phyloP scores from a whole-genome alignment of 2,329 filamentous ascomycete genomes.

The Stylonectria norvegica region DNA sequence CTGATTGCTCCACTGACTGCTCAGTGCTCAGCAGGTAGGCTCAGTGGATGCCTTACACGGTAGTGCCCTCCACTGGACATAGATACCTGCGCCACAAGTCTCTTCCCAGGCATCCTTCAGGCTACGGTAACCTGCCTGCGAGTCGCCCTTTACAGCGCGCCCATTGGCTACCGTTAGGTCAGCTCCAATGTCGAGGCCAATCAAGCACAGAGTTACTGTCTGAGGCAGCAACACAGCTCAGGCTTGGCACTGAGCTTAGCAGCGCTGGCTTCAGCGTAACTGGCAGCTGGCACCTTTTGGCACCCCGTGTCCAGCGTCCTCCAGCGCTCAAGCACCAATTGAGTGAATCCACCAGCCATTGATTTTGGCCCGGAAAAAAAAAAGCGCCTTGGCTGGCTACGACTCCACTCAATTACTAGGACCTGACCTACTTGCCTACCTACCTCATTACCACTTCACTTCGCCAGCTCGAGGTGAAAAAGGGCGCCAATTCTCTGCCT shows the following conservation, averaged over 20 bases:
- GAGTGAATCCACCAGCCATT: neutral
- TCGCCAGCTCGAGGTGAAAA: neutral
- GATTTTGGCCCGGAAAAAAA: neutral
- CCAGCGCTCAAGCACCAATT: no score
- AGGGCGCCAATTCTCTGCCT: slow-evolving; percentile 1
- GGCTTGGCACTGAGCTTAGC: slow-evolving; percentile 11
- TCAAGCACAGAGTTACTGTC: slow-evolving; percentile 30
- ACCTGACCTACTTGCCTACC: neutral
- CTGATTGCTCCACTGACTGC: no score
- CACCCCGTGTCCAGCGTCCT: no score
- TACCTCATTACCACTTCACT: neutral
- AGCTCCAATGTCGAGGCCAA: slow-evolving; percentile 25
- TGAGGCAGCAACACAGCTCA: slow-evolving; percentile 35
- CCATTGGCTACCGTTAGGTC: slow-evolving; percentile 32
- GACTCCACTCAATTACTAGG: neutral
- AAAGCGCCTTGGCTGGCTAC: slow-evolving; percentile 1
- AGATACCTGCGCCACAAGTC: slow-evolving; percentile 28
- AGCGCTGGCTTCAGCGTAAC: no score
- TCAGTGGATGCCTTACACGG: no score
- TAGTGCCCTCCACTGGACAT: slow-evolving; percentile 23
- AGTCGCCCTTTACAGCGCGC: slow-evolving; percentile 14
- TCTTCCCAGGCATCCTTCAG: slow-evolving; percentile 22
- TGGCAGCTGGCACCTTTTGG: no score
- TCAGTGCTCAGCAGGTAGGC: no score
- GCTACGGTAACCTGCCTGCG: slow-evolving; percentile 28